Conservation (phyloP, 2,329 filamentous ascomycete genomes). For the Talaromyces sp. region DNA sequence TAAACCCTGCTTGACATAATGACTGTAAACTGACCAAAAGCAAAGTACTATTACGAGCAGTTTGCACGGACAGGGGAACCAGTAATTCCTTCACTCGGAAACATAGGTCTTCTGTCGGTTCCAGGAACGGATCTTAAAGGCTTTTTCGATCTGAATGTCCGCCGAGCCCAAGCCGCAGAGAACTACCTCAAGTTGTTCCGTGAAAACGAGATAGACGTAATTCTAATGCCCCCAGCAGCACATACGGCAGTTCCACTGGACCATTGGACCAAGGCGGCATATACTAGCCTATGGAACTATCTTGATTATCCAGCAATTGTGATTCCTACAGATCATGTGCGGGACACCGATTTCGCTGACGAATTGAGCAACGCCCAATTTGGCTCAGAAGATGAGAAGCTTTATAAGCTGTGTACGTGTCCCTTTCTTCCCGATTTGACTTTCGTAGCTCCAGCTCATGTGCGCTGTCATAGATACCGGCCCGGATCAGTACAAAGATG, state of each 20-base stretch:
- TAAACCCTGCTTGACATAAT: background rate
- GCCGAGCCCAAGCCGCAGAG: slow-evolving; percentile 29
- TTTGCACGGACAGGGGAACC: slow-evolving; percentile 10
- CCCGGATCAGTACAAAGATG: slow-evolving; percentile 3
- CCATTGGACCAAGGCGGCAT: slow-evolving; percentile 7
- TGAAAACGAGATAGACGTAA: slow-evolving; percentile 37
- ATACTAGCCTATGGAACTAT: slow-evolving; percentile 12
- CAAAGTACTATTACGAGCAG: slow-evolving; percentile 11
- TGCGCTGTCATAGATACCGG: background rate
- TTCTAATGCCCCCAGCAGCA: slow-evolving; percentile 50
- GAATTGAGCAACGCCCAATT: slow-evolving; percentile 10
- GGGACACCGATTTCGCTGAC: slow-evolving; percentile 4
- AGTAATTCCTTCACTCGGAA: slow-evolving; percentile 6
- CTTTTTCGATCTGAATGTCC: slow-evolving; percentile 43
- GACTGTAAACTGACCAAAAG: slow-evolving; percentile 1
- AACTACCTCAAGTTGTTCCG: slow-evolving; percentile 4
- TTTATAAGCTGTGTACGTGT: slow-evolving; percentile 6
- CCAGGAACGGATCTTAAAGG: slow-evolving; percentile 33
- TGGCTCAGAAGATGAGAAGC: slow-evolving; percentile 8
- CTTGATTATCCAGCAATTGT: slow-evolving; percentile 12
- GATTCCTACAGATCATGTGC: slow-evolving; percentile 12
- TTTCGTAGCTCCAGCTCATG: background rate
- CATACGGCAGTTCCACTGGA: slow-evolving; percentile 53
- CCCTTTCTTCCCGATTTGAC: background rate
- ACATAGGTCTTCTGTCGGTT: slow-evolving; percentile 3